Base-by-base conservation (phyloP, 108 stramenopile species). In the Skeletonema menzelii region DNA sequence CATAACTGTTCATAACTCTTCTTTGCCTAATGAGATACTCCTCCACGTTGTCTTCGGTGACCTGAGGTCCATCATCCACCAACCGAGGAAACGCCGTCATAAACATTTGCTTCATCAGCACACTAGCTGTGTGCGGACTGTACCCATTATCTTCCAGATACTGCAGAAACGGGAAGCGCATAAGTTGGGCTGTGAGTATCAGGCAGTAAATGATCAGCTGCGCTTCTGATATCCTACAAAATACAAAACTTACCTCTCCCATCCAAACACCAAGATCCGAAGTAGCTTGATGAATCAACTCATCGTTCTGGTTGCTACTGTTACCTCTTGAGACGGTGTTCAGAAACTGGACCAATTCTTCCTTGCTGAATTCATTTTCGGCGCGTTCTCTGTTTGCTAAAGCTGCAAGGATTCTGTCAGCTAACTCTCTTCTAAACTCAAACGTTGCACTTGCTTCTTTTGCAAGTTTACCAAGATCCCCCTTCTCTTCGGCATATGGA, bases 71-170 rank as follows among this genome's bases (percentile, higher is more conserved):
- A 17, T 27, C 31, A 22, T 15, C 35, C 10, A 11, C 70, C 22
- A 83, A 68, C 8, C 40, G 46, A 1, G 85, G 85, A 42, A 86
- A 75, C 4, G 85, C 75, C 15, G 70, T 47, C 68, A 83, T 56
- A 20, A 85, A 56, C 85, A 83, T 83, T 64, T 80, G 82, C 42
- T 85, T 85, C 32, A 80, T 68, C 12, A 76, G 27, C n/a, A 75
- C 35, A 30, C 63, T 47, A n/a, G 59, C 19, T 1, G 53, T 64
- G 49, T 82, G 77, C 0, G 84, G 77, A 66, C 38, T 55, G 34
- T 85, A 85, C 4, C 85, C 85, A 27, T 65, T 75, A 46, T 82
- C 85, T 15, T 44, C 53, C 31, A 85, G 31, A 31, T 85, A 85
- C 24, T 85, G 35, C 11, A 37, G 11, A 37, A 37, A 1, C 34